Evolutionary conservation across 768 basidiomycete species (phyloP).

Genomic region (Mrakia hoshinonis): DNA sequence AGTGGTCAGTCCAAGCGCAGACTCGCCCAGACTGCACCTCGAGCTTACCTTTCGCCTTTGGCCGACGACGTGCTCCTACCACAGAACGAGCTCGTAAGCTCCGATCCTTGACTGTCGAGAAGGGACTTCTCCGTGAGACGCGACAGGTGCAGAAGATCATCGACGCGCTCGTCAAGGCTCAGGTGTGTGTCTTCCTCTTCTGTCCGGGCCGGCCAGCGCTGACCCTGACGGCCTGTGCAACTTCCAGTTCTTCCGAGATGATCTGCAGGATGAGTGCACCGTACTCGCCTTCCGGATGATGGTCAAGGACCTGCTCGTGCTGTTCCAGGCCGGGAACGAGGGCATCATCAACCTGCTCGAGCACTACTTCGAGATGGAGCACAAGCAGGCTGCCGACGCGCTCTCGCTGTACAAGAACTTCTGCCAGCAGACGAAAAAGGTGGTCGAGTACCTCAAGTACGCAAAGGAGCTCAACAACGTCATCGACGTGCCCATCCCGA

Average conservation of each 20-base stretch:
- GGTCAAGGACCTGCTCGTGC: conserved; percentile 86
- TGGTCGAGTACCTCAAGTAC: conserved; percentile 80
- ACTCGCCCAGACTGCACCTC: background rate
- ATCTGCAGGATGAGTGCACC: conserved; percentile 83
- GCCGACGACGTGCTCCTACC: background rate
- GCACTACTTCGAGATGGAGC: conserved; percentile 97
- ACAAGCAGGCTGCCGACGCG: conserved; percentile 76
- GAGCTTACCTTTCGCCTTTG: background rate
- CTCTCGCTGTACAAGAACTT: conserved; percentile 84
- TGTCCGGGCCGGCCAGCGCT: conserved; percentile 7
- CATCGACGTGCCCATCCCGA: conserved; percentile 86
- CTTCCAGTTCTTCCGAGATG: conserved; percentile 79
- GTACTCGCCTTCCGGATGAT: conserved; percentile 83
- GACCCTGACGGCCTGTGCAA: background rate
- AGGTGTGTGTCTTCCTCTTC: conserved; percentile 47
- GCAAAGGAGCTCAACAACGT: conserved; percentile 89
- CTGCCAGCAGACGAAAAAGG: conserved; percentile 82
- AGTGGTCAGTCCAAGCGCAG: conserved; percentile 27
- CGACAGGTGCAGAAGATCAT: conserved; percentile 83
- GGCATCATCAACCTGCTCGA: conserved; percentile 65
- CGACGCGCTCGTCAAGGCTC: conserved; percentile 74
- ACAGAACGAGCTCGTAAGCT: conserved; percentile 54
- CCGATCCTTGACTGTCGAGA: conserved; percentile 86
- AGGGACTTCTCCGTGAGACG: conserved; percentile 85
- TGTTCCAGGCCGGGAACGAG: conserved; percentile 95